phyloP scores from a whole-genome alignment of 208 protist species.

The Trypanosomatidae sp. region DNA sequence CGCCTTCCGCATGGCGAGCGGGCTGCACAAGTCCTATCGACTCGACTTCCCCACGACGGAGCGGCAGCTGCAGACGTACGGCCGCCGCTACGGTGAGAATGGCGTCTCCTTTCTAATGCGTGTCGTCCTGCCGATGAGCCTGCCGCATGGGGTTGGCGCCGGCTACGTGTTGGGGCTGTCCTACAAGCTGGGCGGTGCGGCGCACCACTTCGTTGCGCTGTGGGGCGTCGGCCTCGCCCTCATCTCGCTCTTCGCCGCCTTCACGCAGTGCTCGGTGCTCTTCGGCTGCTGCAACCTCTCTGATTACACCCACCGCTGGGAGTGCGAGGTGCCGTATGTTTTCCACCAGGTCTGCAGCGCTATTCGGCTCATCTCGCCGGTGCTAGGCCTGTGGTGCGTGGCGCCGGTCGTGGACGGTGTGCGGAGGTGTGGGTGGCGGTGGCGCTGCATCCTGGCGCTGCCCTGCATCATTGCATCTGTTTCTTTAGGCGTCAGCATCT shows the following conservation, averaged over 20 bases:
- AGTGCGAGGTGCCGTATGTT: conserved; percentile 68
- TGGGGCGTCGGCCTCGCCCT: conserved; percentile 76
- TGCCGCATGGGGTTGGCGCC: conserved; percentile 28
- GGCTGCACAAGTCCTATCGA: conserved; percentile 17
- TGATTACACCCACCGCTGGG: conserved; percentile 32
- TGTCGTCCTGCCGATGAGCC: conserved; percentile 31
- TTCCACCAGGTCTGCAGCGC: conserved; percentile 72
- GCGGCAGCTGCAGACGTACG: conserved; percentile 34
- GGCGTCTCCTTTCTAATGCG: conserved; percentile 35
- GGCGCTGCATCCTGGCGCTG: conserved; percentile 39
- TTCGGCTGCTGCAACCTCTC: conserved; percentile 46
- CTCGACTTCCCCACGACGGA: conserved; percentile 57
- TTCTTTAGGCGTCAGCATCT: conserved; percentile 21
- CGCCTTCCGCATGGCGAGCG: conserved; percentile 13
- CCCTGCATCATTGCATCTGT: conserved; percentile 28
- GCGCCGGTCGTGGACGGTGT: conserved; percentile 56
- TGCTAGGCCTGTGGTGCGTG: conserved; percentile 63
- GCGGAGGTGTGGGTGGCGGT: conserved; percentile 25
- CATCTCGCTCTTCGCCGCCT: conserved; percentile 44
- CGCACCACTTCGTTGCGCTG: conserved; percentile 60
- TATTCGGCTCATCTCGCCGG: conserved; percentile 38
- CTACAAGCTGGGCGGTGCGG: conserved; percentile 45
- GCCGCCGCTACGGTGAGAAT: conserved; percentile 34
- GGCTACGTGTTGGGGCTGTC: conserved; percentile 37
- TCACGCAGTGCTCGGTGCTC: conserved; percentile 54